phyloP scores from a whole-genome alignment of 306 rosid species.

The Quercus berberidifolia region DNA sequence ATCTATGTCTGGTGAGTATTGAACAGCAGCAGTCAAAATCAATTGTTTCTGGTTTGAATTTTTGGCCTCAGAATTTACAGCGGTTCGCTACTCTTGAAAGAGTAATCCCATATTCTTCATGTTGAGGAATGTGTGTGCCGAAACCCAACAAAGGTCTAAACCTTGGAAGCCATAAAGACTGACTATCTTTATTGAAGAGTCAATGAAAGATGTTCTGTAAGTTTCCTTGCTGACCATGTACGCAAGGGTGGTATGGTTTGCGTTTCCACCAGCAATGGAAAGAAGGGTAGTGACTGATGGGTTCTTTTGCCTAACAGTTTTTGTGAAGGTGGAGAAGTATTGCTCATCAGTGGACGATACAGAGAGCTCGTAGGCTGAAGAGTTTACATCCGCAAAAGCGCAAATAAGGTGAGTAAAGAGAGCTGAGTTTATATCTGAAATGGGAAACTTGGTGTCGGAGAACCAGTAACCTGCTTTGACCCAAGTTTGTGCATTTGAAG shows the following conservation, averaged over 20 bases:
- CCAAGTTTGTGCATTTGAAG: conserved; percentile 25
- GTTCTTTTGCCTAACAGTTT: conserved; percentile 23
- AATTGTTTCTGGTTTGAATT: conserved; percentile 11
- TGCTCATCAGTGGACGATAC: conserved; percentile 24
- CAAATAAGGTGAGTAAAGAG: conserved; percentile 40
- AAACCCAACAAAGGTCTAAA: conserved; percentile 43
- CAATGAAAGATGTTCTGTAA: conserved; percentile 41
- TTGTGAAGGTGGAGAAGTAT: conserved; percentile 30
- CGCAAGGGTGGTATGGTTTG: background rate
- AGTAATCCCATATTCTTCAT: conserved; percentile 32
- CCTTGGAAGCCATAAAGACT: conserved; percentile 42
- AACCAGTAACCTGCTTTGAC: conserved; percentile 48
- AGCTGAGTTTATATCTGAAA: conserved; percentile 32
- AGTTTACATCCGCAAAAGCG: conserved; percentile 33
- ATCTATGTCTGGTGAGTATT: conserved; percentile 9
- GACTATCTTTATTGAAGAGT: conserved; percentile 42
- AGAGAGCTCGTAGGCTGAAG: conserved; percentile 19
- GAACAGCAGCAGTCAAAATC: conserved; percentile 35
- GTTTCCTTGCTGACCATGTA: conserved; percentile 21
- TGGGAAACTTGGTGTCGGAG: conserved; percentile 18
- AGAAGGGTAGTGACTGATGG: conserved; percentile 40
- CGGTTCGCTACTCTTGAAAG: conserved; percentile 40
- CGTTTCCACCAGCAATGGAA: conserved; percentile 33
- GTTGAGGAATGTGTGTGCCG: conserved; percentile 6
- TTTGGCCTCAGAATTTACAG: conserved; percentile 18